These are phyloP conservation scores for Candida boidinii DNA, from an alignment of 805 yeast species.

Conservation along the genomic window DNA sequence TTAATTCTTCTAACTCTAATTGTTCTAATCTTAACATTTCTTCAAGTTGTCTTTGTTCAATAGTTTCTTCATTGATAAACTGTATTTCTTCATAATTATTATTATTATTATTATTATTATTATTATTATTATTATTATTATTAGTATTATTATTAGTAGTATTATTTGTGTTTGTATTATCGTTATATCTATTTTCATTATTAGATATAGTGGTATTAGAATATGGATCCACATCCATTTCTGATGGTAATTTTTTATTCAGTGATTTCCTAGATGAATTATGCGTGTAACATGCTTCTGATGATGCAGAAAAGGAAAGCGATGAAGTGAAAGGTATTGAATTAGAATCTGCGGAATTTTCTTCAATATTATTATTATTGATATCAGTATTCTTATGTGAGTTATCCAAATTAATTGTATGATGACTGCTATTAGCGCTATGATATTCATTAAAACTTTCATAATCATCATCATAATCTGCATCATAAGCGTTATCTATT, in stretches of 20 bases:
- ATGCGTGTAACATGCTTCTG: too few relatives aligned
- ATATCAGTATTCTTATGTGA: neutral
- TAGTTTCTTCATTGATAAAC: neutral
- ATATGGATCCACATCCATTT: too few relatives aligned
- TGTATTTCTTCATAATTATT: neutral
- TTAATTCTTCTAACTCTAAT: constrained; percentile 9
- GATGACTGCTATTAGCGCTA: neutral
- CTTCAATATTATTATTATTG: neutral
- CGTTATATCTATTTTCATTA: too few relatives aligned
- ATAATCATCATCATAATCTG: constrained; percentile 18
- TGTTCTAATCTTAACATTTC: constrained; percentile 18
- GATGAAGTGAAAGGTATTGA: too few relatives aligned
- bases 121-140: neutral
- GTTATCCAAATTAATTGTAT: neutral
- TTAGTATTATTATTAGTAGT: neutral
- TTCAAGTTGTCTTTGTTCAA: constrained; percentile 18
- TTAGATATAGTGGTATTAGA: too few relatives aligned
- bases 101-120: neutral
- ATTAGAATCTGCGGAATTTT: too few relatives aligned
- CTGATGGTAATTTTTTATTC: too few relatives aligned
- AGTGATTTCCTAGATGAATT: too few relatives aligned
- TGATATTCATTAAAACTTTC: constrained; percentile 6
- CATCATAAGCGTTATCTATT: constrained; percentile 15
- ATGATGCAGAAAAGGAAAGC: too few relatives aligned
- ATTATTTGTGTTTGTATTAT: neutral